These are phyloP conservation scores for Beauveria sp. DNA, from an alignment of 2,329 filamentous ascomycete species.

Conservation along the genomic window DNA sequence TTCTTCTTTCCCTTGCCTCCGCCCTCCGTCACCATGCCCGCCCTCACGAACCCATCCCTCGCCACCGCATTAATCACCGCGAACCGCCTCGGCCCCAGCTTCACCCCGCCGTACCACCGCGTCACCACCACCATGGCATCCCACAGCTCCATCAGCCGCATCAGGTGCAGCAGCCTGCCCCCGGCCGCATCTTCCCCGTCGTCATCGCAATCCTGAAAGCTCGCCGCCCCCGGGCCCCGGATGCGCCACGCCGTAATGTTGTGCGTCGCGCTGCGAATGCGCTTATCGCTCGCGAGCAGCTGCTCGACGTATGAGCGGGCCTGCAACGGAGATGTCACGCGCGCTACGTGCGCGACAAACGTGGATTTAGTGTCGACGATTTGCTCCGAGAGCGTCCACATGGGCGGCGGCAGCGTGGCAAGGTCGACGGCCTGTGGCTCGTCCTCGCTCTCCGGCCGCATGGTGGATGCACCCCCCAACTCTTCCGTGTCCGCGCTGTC, in stretches of 20 bases:
- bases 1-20: constrained; percentile 37
- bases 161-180: constrained; percentile 72
- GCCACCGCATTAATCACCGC: constrained; percentile 82
- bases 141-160: constrained; percentile 95
- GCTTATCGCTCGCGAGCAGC: constrained; percentile 74
- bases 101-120: constrained; percentile 89
- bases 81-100: constrained; percentile 83
- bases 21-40: constrained; percentile 55
- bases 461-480: neutral
- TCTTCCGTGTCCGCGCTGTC: constrained; percentile 15
- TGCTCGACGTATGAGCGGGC: constrained; percentile 66
- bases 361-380: constrained; percentile 78
- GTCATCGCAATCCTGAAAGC: constrained; percentile 87
- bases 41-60: constrained; percentile 73
- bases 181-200: constrained; percentile 94
- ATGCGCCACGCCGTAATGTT: constrained; percentile 96
- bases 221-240: constrained; percentile 41
- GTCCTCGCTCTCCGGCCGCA: constrained; percentile 2
- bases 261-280: constrained; percentile 79
- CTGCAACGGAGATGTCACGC: constrained; percentile 60
- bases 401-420: constrained; percentile 29
- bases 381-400: constrained; percentile 68
- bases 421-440: constrained; percentile 16
- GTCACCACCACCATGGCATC: constrained; percentile 88
- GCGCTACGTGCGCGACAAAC: constrained; percentile 72